A percentile compares a stretch with the other conserved stretches of the same genome.
phyloP scores from a whole-genome alignment of 2,329 filamentous ascomycete genomes.

The Trichoderma pleuroti region DNA sequence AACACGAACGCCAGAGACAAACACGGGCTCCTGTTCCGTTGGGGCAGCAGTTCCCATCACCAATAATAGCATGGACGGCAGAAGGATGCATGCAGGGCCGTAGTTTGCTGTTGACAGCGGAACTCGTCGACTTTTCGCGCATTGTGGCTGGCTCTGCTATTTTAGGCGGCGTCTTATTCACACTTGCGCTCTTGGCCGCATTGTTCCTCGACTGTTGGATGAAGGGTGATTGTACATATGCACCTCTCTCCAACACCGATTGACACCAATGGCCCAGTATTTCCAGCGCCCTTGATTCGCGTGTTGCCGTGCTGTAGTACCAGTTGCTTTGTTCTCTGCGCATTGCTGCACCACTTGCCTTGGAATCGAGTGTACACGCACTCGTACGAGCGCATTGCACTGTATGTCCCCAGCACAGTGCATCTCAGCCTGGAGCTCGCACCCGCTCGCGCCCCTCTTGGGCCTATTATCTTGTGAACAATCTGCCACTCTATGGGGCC shows the following conservation, averaged over 20 bases:
- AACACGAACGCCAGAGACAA: neutral
- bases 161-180: neutral
- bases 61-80: neutral
- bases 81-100: neutral
- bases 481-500: slow-evolving; percentile 18
- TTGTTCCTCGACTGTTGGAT: slow-evolving; percentile 1
- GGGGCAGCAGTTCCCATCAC: neutral
- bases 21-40: neutral
- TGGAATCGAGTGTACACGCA: neutral
- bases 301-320: neutral
- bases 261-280: neutral
- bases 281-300: neutral
- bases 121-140: neutral
- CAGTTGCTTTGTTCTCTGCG: neutral
- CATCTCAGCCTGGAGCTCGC: neutral
- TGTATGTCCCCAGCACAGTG: slow-evolving; percentile 8
- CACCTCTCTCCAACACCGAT: neutral
- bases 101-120: neutral
- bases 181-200: neutral
- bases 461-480: slow-evolving; percentile 14
- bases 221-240: too few species aligned
- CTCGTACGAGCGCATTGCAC: neutral
- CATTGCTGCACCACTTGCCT: too few species aligned
- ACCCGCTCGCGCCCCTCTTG: slow-evolving; percentile 8
- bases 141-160: neutral